phyloP scores from a whole-genome alignment of 352 stramenopile genomes.

The Halophytophthora polymorphica region DNA sequence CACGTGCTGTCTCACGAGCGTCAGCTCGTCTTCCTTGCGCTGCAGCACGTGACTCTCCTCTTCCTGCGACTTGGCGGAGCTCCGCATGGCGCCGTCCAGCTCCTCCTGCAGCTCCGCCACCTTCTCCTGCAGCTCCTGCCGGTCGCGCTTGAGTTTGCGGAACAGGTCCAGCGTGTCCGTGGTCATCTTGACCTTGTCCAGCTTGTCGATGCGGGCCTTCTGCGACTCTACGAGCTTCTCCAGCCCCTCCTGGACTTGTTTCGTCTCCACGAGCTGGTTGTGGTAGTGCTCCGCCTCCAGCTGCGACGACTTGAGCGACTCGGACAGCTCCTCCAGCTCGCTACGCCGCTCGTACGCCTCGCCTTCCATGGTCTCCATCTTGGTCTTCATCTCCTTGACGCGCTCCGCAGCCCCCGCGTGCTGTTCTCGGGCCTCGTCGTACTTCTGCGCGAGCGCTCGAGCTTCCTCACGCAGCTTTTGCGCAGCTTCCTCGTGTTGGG shows the following conservation, averaged over 20 bases:
- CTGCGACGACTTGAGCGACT: conserved; percentile 54
- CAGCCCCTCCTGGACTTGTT: conserved; percentile 41
- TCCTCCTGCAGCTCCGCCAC: conserved; percentile 38
- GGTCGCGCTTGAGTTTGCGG: conserved; percentile 60
- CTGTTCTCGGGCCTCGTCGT: conserved; percentile 19
- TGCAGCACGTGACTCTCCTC: conserved; percentile 16
- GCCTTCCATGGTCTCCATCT: conserved; percentile 52
- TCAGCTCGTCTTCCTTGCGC: conserved; percentile 46
- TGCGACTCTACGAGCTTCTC: conserved; percentile 49
- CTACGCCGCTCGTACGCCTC: conserved; percentile 42
- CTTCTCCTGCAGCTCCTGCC: conserved; percentile 41
- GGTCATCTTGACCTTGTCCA: conserved; percentile 85
- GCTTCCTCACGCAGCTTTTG: conserved; percentile 30
- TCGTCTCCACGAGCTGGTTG: conserved; percentile 37
- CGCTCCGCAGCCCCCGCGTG: conserved; percentile 23
- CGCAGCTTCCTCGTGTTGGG: conserved; percentile 20
- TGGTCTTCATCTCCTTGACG: conserved; percentile 30
- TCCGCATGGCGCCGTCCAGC: conserved; percentile 20
- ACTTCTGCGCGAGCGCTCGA: conserved; percentile 24
- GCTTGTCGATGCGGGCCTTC: conserved; percentile 64
- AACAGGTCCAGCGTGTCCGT: conserved; percentile 68
- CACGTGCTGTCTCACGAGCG: conserved; percentile 32
- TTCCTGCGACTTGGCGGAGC: conserved; percentile 7
- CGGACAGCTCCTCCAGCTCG: conserved; percentile 45
- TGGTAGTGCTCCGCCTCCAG: conserved; percentile 53